Conservation (phyloP, 768 basidiomycete genomes). For the Daedaleopsis nitida region DNA sequence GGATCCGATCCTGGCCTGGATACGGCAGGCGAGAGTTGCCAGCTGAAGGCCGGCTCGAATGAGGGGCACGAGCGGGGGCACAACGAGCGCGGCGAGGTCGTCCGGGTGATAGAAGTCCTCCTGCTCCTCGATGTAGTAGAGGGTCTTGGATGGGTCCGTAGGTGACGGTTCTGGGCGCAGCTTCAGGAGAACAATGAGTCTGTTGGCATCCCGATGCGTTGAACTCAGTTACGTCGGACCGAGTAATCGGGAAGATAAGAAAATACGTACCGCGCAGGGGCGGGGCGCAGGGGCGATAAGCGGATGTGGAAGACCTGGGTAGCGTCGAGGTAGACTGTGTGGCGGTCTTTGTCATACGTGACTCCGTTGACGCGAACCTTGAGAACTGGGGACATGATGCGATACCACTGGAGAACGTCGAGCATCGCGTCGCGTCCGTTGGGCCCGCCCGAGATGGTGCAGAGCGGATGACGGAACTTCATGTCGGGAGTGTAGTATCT, state of each 20-base stretch:
- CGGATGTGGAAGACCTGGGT: slow-evolving; percentile 57
- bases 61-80: slow-evolving; percentile 45
- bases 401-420: slow-evolving; percentile 68
- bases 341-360: slow-evolving; percentile 47
- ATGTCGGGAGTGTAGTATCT: slow-evolving; percentile 58
- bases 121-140: slow-evolving; percentile 53
- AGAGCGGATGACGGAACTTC: slow-evolving; percentile 61
- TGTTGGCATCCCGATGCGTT: too few species aligned
- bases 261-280: slow-evolving; percentile 45
- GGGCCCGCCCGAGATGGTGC: slow-evolving; percentile 46
- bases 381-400: slow-evolving; percentile 58
- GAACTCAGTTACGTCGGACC: too few species aligned
- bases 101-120: slow-evolving; percentile 64
- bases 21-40: slow-evolving; percentile 24
- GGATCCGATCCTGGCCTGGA: slow-evolving; percentile 20
- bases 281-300: slow-evolving; percentile 45
- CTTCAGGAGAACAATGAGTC: slow-evolving; percentile 51
- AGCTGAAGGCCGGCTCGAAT: slow-evolving; percentile 35
- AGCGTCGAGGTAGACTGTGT: slow-evolving; percentile 51
- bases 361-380: slow-evolving; percentile 45
- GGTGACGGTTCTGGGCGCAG: slow-evolving; percentile 34
- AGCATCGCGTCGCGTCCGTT: slow-evolving; percentile 57
- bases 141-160: slow-evolving; percentile 33
- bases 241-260: too few species aligned
- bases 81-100: slow-evolving; percentile 46